A percentile compares a stretch with the other conserved stretches of the same genome.
phyloP scores from a whole-genome alignment of 1,284 basidiomycete species.

The Malassezia vespertilionis region DNA sequence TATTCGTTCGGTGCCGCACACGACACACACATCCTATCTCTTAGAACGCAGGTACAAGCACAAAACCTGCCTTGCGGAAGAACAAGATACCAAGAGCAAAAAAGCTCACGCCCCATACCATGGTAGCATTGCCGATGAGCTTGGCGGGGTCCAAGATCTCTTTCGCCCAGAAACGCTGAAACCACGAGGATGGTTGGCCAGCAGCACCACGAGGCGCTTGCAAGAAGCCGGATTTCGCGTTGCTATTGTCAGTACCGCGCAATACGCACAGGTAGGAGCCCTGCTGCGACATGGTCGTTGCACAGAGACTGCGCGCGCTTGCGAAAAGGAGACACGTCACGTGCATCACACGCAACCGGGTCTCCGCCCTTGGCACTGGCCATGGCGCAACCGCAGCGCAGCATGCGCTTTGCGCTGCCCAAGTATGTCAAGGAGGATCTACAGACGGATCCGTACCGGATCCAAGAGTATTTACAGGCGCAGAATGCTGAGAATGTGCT shows the following conservation, averaged over 20 bases:
- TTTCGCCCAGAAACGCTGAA: slow-evolving; percentile 15
- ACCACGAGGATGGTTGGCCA: slow-evolving; percentile 6
- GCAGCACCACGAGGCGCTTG: slow-evolving; percentile 1
- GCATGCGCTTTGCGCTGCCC: neutral
- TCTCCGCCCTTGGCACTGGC: neutral
- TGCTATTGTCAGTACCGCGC: slow-evolving; percentile 3
- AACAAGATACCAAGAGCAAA: slow-evolving; percentile 34
- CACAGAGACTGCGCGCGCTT: neutral
- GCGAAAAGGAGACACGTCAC: slow-evolving; percentile 12
- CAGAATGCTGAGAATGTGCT: neutral
- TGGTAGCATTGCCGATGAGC: slow-evolving; percentile 34
- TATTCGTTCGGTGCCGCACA: neutral
- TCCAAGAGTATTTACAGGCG: slow-evolving; percentile 9
- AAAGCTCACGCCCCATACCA: slow-evolving; percentile 34
- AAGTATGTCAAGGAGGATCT: slow-evolving; percentile 4
- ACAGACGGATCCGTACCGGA: neutral
- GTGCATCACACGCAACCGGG: too few species aligned
- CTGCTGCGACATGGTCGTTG: slow-evolving; percentile 11
- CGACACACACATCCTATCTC: neutral
- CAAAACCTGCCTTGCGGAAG: slow-evolving; percentile 30
- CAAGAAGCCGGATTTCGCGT: slow-evolving; percentile 16
- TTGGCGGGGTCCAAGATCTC: slow-evolving; percentile 38
- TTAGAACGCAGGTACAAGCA: slow-evolving; percentile 36
- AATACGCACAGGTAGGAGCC: slow-evolving; percentile 16
- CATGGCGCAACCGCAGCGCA: neutral